A percentile compares a stretch with the other conserved stretches of the same genome.
These are phyloP conservation scores for Rhipidocladum racemiflorum DNA, from an alignment of 176 grass and related monocot species.

Conservation along the genomic window DNA sequence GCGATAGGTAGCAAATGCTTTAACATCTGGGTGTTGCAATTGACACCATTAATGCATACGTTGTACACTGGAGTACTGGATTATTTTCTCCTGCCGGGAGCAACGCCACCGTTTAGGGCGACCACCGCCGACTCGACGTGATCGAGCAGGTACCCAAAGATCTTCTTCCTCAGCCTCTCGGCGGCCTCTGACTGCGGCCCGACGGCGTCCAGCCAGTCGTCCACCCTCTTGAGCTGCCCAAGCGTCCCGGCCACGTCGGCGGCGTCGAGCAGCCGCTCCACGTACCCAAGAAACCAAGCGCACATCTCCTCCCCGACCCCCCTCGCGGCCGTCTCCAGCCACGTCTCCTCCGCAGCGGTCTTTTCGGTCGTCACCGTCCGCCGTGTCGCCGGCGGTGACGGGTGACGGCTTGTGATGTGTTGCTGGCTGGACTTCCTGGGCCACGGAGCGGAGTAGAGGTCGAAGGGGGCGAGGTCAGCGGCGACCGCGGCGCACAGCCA, in stretches of 20 bases:
- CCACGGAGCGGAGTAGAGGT: not conserved
- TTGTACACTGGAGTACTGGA: not conserved
- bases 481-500: slow-evolving; percentile 27
- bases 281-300: slow-evolving; percentile 50
- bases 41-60: not conserved
- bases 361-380: not conserved
- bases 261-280: slow-evolving; percentile 46
- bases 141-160: slow-evolving; percentile 52
- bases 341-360: not conserved
- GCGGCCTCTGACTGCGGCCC: not conserved
- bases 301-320: slow-evolving; percentile 35
- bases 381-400: not conserved
- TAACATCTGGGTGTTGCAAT: not conserved
- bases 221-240: slow-evolving; percentile 61
- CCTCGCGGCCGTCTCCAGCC: slow-evolving; percentile 22
- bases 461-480: slow-evolving; percentile 20
- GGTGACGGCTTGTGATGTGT: not conserved
- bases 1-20: too few relatives aligned
- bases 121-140: slow-evolving; percentile 61
- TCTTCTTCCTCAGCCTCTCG: slow-evolving; percentile 55
- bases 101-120: slow-evolving; percentile 40
- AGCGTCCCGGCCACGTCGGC: slow-evolving; percentile 48
- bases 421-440: not conserved
- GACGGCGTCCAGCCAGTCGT: slow-evolving; percentile 52
- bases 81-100: slow-evolving; percentile 12